Base-by-base conservation (phyloP, 169 alveolate genomes). In the Cryptosporidium tyzzeri region DNA sequence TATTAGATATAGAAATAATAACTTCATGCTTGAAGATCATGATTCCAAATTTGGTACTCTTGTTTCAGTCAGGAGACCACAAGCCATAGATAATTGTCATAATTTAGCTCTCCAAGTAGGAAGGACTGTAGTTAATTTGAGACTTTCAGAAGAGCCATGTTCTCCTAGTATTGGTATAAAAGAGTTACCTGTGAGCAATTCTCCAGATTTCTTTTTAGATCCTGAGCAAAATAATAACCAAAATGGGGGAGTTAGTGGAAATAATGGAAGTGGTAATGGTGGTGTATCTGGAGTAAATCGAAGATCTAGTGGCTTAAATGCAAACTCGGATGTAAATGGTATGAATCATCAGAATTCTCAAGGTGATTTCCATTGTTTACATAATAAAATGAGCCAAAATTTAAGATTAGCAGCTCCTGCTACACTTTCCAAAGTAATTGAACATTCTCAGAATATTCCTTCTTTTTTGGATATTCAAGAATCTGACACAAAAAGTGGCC, bases 21-120 rank as follows among this genome's bases (percentile, higher is more conserved):
- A 94, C 41, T 97, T 98, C 91, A 94, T 94, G 91, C 91, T 99
- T 29, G 97, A 96, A 67, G 99, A 99, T 91, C 98, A 96, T 91
- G 95, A 95, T 84, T 97, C 99, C 26, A 99, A 99, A 87, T 98
- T 99, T 92, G 99, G 99, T 21, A 98, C 99, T 5, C 94, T 99
- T 71, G 98, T 98, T 29, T 94, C 97, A 2, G 75, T 96, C 41
- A 84, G 96, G 70, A 94, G 94, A 58, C 96, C 98, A 14, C 91
- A 69, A 33, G 80, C 75, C 29, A 85, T 74, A 21, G 91, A 74
- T 14, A 70, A 45, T 12, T 53, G 68, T 37, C 86, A 58, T 31
- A 58, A 62, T 16, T 33, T 87, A 35, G 91, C 93, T 33, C 69
- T 93, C 33, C 95, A 93, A 80, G 91, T 93, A 3, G 95, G 95